Conservation (phyloP, 192 early-diverging fungal genomes). For the Phycomyces nitens region DNA sequence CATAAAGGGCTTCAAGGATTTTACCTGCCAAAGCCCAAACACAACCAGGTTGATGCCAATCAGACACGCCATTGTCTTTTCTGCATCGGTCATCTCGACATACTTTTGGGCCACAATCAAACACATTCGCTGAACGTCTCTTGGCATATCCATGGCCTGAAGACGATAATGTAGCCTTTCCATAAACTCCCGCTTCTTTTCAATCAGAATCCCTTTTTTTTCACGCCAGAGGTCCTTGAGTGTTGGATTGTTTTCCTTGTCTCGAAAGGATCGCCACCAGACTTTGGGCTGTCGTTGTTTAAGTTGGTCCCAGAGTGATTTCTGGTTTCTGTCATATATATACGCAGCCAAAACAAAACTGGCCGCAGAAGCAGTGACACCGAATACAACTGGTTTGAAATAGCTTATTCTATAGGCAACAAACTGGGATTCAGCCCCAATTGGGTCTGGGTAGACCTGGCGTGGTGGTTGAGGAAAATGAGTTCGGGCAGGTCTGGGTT, state of each 20-base stretch:
- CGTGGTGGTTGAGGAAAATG: too few relatives aligned
- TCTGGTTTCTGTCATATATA: conserved; percentile 11
- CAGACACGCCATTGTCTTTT: conserved; percentile 38
- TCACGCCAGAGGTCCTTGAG: conserved; percentile 12
- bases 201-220: not conserved
- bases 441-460: too few relatives aligned
- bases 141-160: not conserved
- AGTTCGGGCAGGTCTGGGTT: too few relatives aligned
- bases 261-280: conserved; percentile 2
- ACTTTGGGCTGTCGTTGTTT: not conserved
- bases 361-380: not conserved
- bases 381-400: conserved; percentile 1
- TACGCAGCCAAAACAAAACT: conserved; percentile 9
- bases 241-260: not conserved
- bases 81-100: conserved; percentile 8
- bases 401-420: not conserved
- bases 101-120: conserved; percentile 13
- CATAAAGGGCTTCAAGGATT: conserved; percentile 66
- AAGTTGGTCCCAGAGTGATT: conserved; percentile 7
- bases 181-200: not conserved
- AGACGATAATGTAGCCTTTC: not conserved
- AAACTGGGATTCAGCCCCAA: too few relatives aligned
- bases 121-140: conserved; percentile 5
- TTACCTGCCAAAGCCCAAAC: conserved; percentile 73
- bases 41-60: conserved; percentile 73